phyloP scores from a whole-genome alignment of 2,329 filamentous ascomycete species.

The Blumeria hordei region DNA sequence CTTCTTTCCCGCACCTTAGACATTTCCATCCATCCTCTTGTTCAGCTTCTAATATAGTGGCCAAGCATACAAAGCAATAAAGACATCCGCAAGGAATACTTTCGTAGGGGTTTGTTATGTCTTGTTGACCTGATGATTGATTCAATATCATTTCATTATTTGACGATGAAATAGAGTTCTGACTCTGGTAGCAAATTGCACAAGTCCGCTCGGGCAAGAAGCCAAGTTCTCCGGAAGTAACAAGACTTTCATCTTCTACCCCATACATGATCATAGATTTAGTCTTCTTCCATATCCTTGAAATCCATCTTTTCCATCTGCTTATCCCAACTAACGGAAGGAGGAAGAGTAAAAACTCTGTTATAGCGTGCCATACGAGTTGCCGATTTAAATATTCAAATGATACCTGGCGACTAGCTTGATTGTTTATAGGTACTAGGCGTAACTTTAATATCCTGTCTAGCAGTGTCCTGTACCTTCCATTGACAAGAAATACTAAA shows the following conservation, averaged over 20 bases:
- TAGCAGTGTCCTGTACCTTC: slow-evolving; percentile 71
- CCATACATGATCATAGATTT: slow-evolving; percentile 35
- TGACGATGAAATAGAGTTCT: slow-evolving; percentile 46
- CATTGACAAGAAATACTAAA: slow-evolving; percentile 72
- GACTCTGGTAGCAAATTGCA: slow-evolving; percentile 88
- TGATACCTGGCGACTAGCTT: slow-evolving; percentile 74
- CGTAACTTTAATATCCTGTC: slow-evolving; percentile 69
- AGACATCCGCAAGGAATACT: slow-evolving; percentile 71
- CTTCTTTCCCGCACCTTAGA: slow-evolving; percentile 60
- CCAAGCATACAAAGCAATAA: slow-evolving; percentile 93
- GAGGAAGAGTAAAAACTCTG: slow-evolving; percentile 90
- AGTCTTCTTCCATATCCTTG: slow-evolving; percentile 62
- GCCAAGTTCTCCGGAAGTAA: slow-evolving; percentile 46
- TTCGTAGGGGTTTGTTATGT: slow-evolving; percentile 92
- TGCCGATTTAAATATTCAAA: slow-evolving; percentile 97
- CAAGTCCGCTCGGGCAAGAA: slow-evolving; percentile 88
- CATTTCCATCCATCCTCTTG: slow-evolving; percentile 90
- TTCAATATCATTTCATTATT: slow-evolving; percentile 55
- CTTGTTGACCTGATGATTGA: slow-evolving; percentile 50
- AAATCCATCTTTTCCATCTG: slow-evolving; percentile 78
- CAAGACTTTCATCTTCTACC: slow-evolving; percentile 24
- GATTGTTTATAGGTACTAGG: slow-evolving; percentile 60
- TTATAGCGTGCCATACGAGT: slow-evolving; percentile 98
- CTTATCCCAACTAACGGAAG: slow-evolving; percentile 90
- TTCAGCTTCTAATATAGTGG: slow-evolving; percentile 68